Percentiles rank a stretch among this genome's conserved stretches.
Evolutionary conservation across 192 early-diverging fungal species (phyloP).

Genomic region (Phycomyces nitens): DNA sequence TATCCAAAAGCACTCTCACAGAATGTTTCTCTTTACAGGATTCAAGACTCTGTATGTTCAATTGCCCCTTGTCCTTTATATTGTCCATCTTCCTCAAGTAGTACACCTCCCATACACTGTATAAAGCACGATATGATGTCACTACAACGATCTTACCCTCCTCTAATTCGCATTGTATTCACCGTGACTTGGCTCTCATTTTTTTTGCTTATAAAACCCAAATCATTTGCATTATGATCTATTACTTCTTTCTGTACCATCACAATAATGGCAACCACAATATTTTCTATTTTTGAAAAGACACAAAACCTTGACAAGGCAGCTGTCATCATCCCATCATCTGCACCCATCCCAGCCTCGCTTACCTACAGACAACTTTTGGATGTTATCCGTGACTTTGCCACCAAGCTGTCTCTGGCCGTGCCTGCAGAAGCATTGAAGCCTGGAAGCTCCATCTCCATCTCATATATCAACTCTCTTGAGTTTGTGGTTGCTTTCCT

Average conservation of each 20-base stretch:
- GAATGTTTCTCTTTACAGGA: too few relatives aligned
- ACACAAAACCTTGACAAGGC: constrained; percentile 12
- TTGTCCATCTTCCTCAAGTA: too few relatives aligned
- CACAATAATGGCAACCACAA: constrained; percentile 29
- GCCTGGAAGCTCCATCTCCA: constrained; percentile 44
- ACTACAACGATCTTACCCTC: too few relatives aligned
- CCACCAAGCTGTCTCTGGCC: constrained; percentile 16
- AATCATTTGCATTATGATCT: background rate
- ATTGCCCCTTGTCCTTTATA: too few relatives aligned
- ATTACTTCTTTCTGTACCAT: constrained; percentile 1
- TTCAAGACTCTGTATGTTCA: too few relatives aligned
- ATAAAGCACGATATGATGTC: too few relatives aligned
- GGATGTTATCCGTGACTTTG: constrained; percentile 26
- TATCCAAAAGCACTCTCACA: too few relatives aligned
- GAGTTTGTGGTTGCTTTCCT: constrained; percentile 67
- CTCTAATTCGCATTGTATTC: background rate
- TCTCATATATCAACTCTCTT: constrained; percentile 65
- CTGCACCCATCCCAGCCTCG: constrained; percentile 4
- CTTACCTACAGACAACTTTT: constrained; percentile 29
- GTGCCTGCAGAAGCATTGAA: constrained; percentile 15
- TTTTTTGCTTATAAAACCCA: background rate
- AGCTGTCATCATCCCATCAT: constrained; percentile 39
- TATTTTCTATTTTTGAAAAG: constrained; percentile 30
- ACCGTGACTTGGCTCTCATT: background rate
- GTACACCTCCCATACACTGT: too few relatives aligned